Conservation (phyloP, 1,284 basidiomycete species). For the Puccinia triticina region DNA sequence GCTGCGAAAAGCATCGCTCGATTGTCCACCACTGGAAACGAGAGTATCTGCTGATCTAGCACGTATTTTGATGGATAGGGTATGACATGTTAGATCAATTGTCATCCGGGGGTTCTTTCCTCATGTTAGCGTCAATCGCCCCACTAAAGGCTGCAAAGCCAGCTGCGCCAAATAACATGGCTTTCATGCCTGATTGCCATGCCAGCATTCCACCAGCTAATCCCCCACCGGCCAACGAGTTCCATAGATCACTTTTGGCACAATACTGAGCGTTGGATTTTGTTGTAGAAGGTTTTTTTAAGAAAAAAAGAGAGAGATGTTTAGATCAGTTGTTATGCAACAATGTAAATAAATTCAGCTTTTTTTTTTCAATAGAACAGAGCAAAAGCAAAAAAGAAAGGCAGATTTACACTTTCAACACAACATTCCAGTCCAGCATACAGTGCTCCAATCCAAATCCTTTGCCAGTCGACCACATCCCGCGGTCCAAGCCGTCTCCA, state of each 20-base stretch:
- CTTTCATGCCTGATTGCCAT: constrained; percentile 74
- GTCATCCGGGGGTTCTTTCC: constrained; percentile 75
- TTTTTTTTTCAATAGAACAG: background rate
- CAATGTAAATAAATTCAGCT: background rate
- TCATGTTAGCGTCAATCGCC: constrained; percentile 81
- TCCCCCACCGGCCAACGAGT: constrained; percentile 66
- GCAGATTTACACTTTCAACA: constrained; percentile 83
- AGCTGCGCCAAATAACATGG: constrained; percentile 76
- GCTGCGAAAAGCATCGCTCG: too few species aligned
- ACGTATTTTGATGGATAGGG: too few species aligned
- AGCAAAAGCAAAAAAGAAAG: background rate
- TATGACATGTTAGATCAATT: constrained; percentile 37
- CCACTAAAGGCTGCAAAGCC: constrained; percentile 89
- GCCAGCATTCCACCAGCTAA: constrained; percentile 76
- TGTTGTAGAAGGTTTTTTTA: constrained; percentile 9
- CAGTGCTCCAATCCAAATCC: constrained; percentile 91
- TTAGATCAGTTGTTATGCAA: background rate
- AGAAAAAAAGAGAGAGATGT: background rate
- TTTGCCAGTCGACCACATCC: constrained; percentile 74
- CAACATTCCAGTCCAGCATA: constrained; percentile 94
- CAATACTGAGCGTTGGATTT: constrained; percentile 70
- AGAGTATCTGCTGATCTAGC: too few species aligned
- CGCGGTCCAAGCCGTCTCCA: too few species aligned
- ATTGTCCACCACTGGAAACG: too few species aligned
- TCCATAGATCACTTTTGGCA: constrained; percentile 90